Evolutionary conservation across 2,329 filamentous ascomycete species (phyloP), one percentile per base, ranked within the genome.

Genomic region (Fusarium pilosicola): DNA sequence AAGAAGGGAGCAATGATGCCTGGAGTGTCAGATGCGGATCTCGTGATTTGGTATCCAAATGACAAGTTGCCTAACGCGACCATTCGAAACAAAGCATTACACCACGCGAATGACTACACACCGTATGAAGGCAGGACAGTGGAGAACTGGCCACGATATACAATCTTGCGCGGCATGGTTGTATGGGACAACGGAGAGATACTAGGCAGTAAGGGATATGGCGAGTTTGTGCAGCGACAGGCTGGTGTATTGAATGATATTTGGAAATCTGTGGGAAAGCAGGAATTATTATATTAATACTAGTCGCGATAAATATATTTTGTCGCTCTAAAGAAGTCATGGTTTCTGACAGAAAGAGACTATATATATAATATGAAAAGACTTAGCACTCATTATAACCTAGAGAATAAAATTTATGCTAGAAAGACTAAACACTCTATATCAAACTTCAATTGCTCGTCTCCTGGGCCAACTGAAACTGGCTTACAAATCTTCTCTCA

Each of bases 301-400:
- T 36, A 18, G 34, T 36, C 34, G 34, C 34, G 3, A 9, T 18
- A 5, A 17, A 17, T 18, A 36, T 18, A 0, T 36, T 36, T 9
- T 36, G 4, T 36, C 4, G 34, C 34, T 36, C 0, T 36, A 17
- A 17, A 36, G 32, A 17, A 36, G 34, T 36, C 0, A 17, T 0
- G 0, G 34, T 17, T 36, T 36, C 34, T 36, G 34, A 36, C 17
- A 17, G 34, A 0, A 36, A 36, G 34, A 36, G 17, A 36, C 34
- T 36, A 0, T 36, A 18, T 17, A 17, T 36, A 17, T 36, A 8
- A 34, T 34, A 15, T 34, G 6, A 0, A 34, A 7, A 34, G 32
- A 34, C 7, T 34, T 15, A 15, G 14, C 32, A 34, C 0, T 34
- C 8, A 15, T 34, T 4, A 34, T 34, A 34, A 15, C 32, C 14